Base-by-base conservation (phyloP, 2,329 filamentous ascomycete species). In the Juglanconis sp. region DNA sequence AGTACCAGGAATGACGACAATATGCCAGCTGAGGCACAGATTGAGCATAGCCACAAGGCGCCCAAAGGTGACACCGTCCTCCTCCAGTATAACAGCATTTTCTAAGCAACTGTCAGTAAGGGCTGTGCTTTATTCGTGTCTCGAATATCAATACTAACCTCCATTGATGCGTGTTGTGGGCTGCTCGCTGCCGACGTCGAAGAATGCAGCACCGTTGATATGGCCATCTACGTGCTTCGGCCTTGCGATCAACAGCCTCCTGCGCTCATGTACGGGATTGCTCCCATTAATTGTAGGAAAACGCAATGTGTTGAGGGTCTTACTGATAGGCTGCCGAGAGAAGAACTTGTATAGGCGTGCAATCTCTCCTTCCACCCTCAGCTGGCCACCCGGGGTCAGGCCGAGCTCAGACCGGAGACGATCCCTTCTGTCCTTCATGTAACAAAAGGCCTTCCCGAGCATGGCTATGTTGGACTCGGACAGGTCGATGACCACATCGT, bases 381-480 rank as follows among this genome's bases (percentile, higher is more conserved):
- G 4, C 10, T 15, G 38, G 11, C 38, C n/a, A 42, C 38, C 10
- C 11, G 10, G 10, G 6, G 6, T 42, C 11, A 42, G 6, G 5
- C 38, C 38, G 10, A 42, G 6, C 10, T 42, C 38, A 13, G 38
- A 42, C 4, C 38, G 38, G 8, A 50, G 0, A 1, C 15, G 17
- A 40, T 47, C 49, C 5, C 4, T 30, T 32, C 30, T 24, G 5
- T 48, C 50, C 30, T 48, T 59, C 32, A 59, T 35, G 24, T 59
- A 59, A 38, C 50, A 59, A 15, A 59, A 59, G 3, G 56, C 50
- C 17, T 48, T 59, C 2, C 49, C 56, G 9, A 59, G 5, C 8
- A 59, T 31, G 10, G 24, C 13, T 11, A 59, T 11, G 17, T 59
- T 59, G 15, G 42, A 8, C 2, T 35, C 17, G 4, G 49, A 38